Percentiles rank a stretch among this genome's conserved stretches.
These are phyloP conservation scores for Talaromyces sp. DNA, from an alignment of 2,329 filamentous ascomycete genomes.

Conservation along the genomic window DNA sequence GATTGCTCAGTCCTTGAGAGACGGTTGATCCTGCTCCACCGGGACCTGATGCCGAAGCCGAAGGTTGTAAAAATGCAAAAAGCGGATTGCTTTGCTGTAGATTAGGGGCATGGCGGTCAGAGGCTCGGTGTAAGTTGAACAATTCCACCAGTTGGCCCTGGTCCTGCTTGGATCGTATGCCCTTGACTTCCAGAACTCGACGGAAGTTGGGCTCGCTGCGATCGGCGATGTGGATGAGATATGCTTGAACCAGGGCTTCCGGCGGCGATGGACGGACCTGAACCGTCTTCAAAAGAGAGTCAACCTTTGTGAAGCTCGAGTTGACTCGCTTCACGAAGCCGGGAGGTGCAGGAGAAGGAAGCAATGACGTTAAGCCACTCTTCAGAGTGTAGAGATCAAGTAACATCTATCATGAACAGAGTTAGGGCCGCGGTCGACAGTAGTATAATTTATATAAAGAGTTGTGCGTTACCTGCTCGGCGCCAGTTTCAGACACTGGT, in stretches of 20 bases:
- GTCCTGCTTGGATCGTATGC: constrained; percentile 72
- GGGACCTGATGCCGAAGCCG: constrained; percentile 17
- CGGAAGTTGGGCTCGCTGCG: constrained; percentile 90
- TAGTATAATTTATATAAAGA: not conserved
- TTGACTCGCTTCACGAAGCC: constrained; percentile 82
- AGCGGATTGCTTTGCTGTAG: constrained; percentile 66
- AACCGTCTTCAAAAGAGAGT: constrained; percentile 89
- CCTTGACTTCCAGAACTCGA: constrained; percentile 94
- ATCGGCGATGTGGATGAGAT: constrained; percentile 94
- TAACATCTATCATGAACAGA: constrained; percentile 63
- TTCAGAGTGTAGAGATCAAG: constrained; percentile 77
- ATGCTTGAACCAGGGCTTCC: constrained; percentile 92
- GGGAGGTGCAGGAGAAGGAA: constrained; percentile 54
- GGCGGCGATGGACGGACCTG: constrained; percentile 88
- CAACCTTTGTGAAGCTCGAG: constrained; percentile 76
- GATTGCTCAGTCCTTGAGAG: constrained; percentile 45
- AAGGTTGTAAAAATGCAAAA: constrained; percentile 46
- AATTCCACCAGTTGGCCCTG: constrained; percentile 79
- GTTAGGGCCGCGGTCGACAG: constrained; percentile 12
- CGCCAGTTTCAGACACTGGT: constrained; percentile 87
- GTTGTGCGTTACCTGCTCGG: constrained; percentile 64
- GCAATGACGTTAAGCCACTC: constrained; percentile 44
- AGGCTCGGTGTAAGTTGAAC: constrained; percentile 77
- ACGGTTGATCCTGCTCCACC: constrained; percentile 26
- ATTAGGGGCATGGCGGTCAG: constrained; percentile 57